Percentiles rank a stretch among this genome's conserved stretches.
These are phyloP conservation scores for Ceratocystis variospora DNA, from an alignment of 2,329 filamentous ascomycete species.

Conservation along the genomic window DNA sequence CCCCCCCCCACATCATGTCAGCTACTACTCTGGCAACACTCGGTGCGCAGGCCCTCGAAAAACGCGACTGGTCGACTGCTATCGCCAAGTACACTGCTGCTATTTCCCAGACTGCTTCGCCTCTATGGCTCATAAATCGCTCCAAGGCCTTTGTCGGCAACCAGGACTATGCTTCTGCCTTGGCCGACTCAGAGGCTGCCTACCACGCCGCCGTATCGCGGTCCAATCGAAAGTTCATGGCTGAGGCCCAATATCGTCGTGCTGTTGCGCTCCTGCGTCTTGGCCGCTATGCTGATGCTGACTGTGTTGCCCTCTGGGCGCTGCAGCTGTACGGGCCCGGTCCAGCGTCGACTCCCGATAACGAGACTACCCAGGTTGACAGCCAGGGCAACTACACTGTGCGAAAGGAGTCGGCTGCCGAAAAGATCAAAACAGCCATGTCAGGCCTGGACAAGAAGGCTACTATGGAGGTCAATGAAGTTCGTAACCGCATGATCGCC, in stretches of 20 bases:
- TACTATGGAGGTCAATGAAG: constrained; percentile 23
- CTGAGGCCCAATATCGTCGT: constrained; percentile 69
- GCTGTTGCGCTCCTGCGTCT: constrained; percentile 59
- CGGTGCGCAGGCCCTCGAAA: constrained; percentile 52
- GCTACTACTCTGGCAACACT: constrained; percentile 37
- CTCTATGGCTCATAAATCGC: constrained; percentile 68
- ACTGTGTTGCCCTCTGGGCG: constrained; percentile 51
- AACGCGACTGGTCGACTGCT: constrained; percentile 51
- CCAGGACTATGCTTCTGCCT: constrained; percentile 46
- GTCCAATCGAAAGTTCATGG: constrained; percentile 60
- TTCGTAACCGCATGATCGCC: constrained; percentile 6
- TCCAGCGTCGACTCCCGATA: constrained; percentile 13
- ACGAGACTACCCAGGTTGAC: constrained; percentile 26
- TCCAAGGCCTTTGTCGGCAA: constrained; percentile 63
- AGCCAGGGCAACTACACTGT: constrained; percentile 35
- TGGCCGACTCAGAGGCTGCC: constrained; percentile 56
- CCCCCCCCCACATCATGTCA: constrained; percentile 32
- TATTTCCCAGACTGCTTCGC: constrained; percentile 51
- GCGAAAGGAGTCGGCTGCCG: constrained; percentile 25
- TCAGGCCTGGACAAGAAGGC: constrained; percentile 20
- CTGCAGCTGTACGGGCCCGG: constrained; percentile 30
- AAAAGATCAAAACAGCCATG: constrained; percentile 25
- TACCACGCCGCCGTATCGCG: constrained; percentile 50
- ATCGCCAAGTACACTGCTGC: constrained; percentile 55
- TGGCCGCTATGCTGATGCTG: constrained; percentile 59